Evolutionary conservation across 768 basidiomycete genomes (phyloP), one percentile per base, ranked within the genome.

Genomic region (Leucocoprinus birnbaumii): DNA sequence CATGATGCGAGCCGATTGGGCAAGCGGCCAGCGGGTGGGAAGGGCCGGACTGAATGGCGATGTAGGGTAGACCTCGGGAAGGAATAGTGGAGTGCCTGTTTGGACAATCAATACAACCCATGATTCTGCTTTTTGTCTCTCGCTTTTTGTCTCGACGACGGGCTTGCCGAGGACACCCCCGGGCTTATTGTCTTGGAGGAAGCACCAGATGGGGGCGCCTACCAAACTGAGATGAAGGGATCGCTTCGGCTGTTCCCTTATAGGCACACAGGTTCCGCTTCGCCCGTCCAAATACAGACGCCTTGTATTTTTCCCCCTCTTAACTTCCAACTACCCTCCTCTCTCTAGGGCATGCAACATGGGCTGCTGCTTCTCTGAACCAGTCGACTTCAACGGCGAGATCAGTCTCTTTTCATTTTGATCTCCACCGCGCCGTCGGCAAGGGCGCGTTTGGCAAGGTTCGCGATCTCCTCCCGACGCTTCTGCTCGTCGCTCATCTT

Each of bases 381-480:
- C 89, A 19, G 82, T 94, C 61, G 91, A 94, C 75, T 91, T 91
- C 69, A 86, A 90, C 59, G 77, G 80, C 45, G 91, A 94, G 65
- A 84, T 88, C 70, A 91, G 85, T 66, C 86, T 99, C n/a, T 47
- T 98, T 89, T 73, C 96, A 98, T 74, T 99, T 98, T 66, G 91
- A 96, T 67, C 87, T 99, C 45, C 87, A 97, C 67, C 84, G 94
- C 46, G 92, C 91, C 19, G 92, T 98, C 13, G 97, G 97, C 41
- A 97, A 94, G 70, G 96, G 97, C 43, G 94, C 96, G 22, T 99
- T 98, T 76, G 96, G 96, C 69, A 98, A 98, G 86, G 95, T 94
- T 50, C 34, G 79, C 68, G 27, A 31, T 57, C 48, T 44, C 51
- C 37, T 42, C 58, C 25, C 38, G 59, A 9, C 9, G n/a, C n/a